Evolutionary conservation across 805 yeast species (phyloP), one percentile per base, ranked within the genome.

Genomic region (Cyberlindnera euphorbiiphila): DNA sequence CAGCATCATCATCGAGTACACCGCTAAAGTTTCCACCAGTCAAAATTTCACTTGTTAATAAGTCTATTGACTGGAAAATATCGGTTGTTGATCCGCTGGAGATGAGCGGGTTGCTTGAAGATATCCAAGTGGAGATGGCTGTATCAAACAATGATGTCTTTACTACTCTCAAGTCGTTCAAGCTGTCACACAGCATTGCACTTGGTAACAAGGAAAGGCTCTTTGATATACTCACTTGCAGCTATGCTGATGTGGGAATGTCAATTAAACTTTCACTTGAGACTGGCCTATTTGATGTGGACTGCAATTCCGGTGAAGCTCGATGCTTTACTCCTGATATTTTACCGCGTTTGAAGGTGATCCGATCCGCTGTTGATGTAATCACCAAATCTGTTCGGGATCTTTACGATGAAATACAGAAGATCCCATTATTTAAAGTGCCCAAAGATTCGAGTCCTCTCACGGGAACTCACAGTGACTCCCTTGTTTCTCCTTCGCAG

Each of bases 61-160:
- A 41, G 24, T n/a, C 10, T 9, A 39, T 44, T 19, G 38, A 33
- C 15, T 46, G 50, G 50, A 37, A 24, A 6, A 7, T 46, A 10
- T 31, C 36, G 4, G 16, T 41, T 4, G 12, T 46, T n/a, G 46
- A 46, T 25, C 48, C 48, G 2, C 13, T 46, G 9, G 7, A 23
- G 8, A 9, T 32, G 4, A 10, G 22, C 6, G 50, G 50, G 4
- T 10, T 23, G 12, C 17, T 41, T 9, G 41, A 34, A 10, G 32
- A 28, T 6, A 24, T 34, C 11, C 15, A 27, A 8, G 9, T 42
- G 20, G 43, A 43, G 13, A 4, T 46, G 13, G 21, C 43, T 4
- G 24, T 30, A 2, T 9, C 20, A 3, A 25, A 27, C n/a, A 12
- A 30, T 9, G 10, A 28, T 9, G 17, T 32, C n/a, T 36, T 39